These are phyloP conservation scores for Alternaria solani DNA, from an alignment of 2,329 filamentous ascomycete species.

Conservation along the genomic window DNA sequence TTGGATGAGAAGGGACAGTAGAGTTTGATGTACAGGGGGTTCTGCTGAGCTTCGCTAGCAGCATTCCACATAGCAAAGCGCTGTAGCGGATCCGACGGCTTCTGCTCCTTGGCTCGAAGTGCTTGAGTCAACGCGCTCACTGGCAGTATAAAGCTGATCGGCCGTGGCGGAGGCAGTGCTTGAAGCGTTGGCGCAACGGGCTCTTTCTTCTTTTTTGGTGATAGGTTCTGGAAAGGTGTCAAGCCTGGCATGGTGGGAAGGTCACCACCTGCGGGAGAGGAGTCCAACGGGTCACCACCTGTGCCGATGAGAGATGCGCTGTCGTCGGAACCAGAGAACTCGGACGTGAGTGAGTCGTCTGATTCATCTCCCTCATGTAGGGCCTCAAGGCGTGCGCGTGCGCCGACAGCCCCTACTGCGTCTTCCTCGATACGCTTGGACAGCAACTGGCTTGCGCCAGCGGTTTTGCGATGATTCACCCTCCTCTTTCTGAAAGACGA, in stretches of 20 bases:
- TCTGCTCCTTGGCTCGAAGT: constrained; percentile 75
- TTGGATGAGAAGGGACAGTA: constrained; percentile 76
- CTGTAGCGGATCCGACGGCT: constrained; percentile 75
- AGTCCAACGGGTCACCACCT: constrained; percentile 66
- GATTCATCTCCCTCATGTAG: constrained; percentile 53
- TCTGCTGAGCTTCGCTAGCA: constrained; percentile 72
- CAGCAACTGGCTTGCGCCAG: constrained; percentile 61
- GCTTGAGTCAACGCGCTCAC: constrained; percentile 76
- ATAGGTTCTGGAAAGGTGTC: constrained; percentile 57
- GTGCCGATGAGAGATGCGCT: constrained; percentile 75
- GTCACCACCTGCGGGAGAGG: constrained; percentile 56
- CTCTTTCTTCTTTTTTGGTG: constrained; percentile 69
- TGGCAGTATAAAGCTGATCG: constrained; percentile 74
- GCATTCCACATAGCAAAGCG: constrained; percentile 79
- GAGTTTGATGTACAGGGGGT: constrained; percentile 78
- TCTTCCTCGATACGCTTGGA: constrained; percentile 63
- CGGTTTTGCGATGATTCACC: constrained; percentile 67
- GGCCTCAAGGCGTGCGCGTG: constrained; percentile 47
- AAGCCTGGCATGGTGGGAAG: constrained; percentile 54
- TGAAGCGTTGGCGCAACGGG: constrained; percentile 61
- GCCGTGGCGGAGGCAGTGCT: constrained; percentile 74
- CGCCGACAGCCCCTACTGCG: constrained; percentile 42
- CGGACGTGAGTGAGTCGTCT: constrained; percentile 51
- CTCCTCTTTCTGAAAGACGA: constrained; percentile 70
- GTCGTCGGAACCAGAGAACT: constrained; percentile 59